Percentiles rank a stretch among this genome's conserved stretches.
Conservation (phyloP, 495 filamentous ascomycete genomes). For the Neurospora tetrasperma region DNA sequence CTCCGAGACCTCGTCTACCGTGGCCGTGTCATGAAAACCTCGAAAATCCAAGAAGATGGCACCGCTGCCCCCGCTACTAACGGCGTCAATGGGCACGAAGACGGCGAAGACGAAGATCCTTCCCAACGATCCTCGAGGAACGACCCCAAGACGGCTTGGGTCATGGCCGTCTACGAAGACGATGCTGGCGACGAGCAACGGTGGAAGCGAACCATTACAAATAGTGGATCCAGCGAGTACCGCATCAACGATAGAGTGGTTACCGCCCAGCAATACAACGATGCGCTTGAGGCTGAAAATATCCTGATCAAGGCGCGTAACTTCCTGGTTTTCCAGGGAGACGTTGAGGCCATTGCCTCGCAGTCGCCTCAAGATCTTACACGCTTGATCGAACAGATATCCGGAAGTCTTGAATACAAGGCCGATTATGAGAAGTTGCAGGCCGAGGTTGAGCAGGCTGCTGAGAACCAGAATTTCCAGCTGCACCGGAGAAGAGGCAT, state of each 20-base stretch:
- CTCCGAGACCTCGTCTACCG: constrained; percentile 93
- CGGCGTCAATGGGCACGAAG: constrained; percentile 41
- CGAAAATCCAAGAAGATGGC: constrained; percentile 81
- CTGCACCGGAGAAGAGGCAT: constrained; percentile 83
- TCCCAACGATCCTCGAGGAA: constrained; percentile 44
- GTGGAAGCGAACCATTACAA: constrained; percentile 94
- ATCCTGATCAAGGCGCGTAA: constrained; percentile 97
- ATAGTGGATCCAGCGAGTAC: constrained; percentile 82
- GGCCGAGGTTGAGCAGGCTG: constrained; percentile 71
- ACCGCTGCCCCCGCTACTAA: constrained; percentile 50
- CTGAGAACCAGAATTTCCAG: constrained; percentile 78
- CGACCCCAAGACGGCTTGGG: constrained; percentile 91
- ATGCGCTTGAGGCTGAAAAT: constrained; percentile 83
- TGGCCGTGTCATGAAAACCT: constrained; percentile 82
- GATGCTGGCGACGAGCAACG: constrained; percentile 90
- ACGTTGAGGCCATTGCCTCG: constrained; percentile 95
- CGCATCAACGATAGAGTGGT: constrained; percentile 89
- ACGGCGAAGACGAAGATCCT: constrained; percentile 47
- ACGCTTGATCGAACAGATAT: constrained; percentile 92
- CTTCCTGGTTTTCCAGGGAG: constrained; percentile 96
- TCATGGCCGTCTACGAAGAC: constrained; percentile 98
- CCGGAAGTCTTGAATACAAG: constrained; percentile 91
- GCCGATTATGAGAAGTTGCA: constrained; percentile 87
- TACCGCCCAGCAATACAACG: constrained; percentile 85
- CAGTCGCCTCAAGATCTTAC: constrained; percentile 93